Evolutionary conservation across 768 basidiomycete species (phyloP).

Genomic region (Hypsizygus marmoreus): DNA sequence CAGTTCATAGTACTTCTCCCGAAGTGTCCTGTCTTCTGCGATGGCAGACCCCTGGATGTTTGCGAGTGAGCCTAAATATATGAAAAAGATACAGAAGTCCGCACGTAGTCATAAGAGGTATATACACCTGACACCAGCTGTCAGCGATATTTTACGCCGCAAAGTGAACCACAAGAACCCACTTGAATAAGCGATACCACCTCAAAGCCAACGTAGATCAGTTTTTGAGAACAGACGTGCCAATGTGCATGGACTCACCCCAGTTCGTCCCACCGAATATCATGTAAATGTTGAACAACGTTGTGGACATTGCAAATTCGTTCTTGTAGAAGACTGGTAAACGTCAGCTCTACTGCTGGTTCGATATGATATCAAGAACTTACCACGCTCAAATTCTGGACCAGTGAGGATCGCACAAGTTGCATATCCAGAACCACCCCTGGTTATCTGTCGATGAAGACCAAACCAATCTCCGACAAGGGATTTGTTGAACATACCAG

Average conservation of each 20-base stretch:
- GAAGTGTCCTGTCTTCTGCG: constrained; percentile 51
- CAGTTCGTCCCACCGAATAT: constrained; percentile 53
- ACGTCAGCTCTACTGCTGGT: background rate
- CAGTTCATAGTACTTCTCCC: constrained; percentile 56
- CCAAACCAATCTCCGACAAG: background rate
- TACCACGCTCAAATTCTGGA: constrained; percentile 48
- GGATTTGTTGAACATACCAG: constrained; percentile 29
- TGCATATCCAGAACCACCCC: constrained; percentile 42
- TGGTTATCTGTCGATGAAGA: constrained; percentile 13
- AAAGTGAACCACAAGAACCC: background rate
- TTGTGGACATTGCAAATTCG: constrained; percentile 47
- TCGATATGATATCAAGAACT: background rate
- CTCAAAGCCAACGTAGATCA: constrained; percentile 12
- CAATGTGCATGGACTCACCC: constrained; percentile 28
- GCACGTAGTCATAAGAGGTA: constrained; percentile 47
- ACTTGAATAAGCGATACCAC: constrained; percentile 40
- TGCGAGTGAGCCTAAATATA: background rate
- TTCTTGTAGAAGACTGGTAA: constrained; percentile 51
- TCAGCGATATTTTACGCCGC: background rate
- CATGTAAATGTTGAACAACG: constrained; percentile 53
- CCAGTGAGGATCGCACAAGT: constrained; percentile 37
- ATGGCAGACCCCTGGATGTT: constrained; percentile 45
- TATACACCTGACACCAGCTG: constrained; percentile 44
- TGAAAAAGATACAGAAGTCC: constrained; percentile 2
- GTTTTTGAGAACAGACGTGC: background rate